phyloP scores from a whole-genome alignment of 176 grass and related monocot genomes.

The Rhynchospora tenuis region DNA sequence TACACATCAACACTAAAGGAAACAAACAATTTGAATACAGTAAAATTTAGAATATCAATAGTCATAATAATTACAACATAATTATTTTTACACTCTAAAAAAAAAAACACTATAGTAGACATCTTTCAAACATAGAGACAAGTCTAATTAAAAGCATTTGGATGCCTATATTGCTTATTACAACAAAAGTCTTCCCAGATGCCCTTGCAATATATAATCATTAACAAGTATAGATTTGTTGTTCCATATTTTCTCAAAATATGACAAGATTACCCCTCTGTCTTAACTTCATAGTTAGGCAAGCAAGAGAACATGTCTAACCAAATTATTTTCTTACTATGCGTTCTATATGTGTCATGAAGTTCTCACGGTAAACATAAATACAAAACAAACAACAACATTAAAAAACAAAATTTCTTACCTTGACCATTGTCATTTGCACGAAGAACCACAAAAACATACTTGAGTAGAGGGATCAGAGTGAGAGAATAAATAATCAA shows the following conservation, averaged over 20 bases:
- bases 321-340: not conserved
- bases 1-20: not conserved
- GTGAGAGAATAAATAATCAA: conserved; percentile 99
- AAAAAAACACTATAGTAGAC: not conserved
- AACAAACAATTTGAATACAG: not conserved
- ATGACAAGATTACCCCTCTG: not conserved
- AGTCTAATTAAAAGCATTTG: too few species aligned
- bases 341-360: not conserved
- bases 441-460: conserved; percentile 85
- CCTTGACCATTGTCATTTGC: conserved; percentile 98
- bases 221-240: not conserved
- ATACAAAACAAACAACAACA: conserved; percentile 2
- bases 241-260: not conserved
- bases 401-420: conserved; percentile 23
- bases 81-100: not conserved
- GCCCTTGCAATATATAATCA: not conserved
- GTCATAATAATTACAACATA: not conserved
- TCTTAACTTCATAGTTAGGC: not conserved
- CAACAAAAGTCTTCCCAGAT: not conserved
- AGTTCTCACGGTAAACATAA: not conserved
- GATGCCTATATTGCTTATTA: too few species aligned
- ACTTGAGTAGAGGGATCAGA: conserved; percentile 83
- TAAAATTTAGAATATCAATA: not conserved
- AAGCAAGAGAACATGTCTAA: not conserved
- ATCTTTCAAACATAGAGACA: not conserved